Evolutionary conservation across 495 filamentous ascomycete species (phyloP).

Genomic region (Staphylotrichum tortipilum): DNA sequence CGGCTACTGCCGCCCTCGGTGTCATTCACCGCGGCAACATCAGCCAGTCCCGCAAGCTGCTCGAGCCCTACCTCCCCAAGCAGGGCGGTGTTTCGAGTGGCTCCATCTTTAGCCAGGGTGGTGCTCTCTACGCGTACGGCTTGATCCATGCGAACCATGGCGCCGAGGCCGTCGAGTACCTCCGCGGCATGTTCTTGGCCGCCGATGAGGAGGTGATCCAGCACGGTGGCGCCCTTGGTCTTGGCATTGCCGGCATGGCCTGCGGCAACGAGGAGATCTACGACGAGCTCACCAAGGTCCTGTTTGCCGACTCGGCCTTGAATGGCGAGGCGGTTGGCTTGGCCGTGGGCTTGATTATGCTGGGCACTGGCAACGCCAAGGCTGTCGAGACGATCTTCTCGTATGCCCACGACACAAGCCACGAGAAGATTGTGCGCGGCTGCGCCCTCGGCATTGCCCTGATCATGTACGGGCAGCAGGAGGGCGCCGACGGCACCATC

Average conservation of each 20-base stretch:
- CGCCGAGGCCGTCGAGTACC: slow-evolving; percentile 80
- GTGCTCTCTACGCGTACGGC: slow-evolving; percentile 89
- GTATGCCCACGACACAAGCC: slow-evolving; percentile 94
- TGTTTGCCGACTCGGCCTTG: slow-evolving; percentile 88
- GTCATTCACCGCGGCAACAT: slow-evolving; percentile 95
- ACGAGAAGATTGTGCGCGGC: slow-evolving; percentile 97
- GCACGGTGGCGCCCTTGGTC: slow-evolving; percentile 88
- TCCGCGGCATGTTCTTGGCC: slow-evolving; percentile 76
- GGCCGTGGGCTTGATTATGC: slow-evolving; percentile 93
- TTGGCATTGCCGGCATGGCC: slow-evolving; percentile 97
- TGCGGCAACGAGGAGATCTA: slow-evolving; percentile 85
- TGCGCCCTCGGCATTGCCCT: slow-evolving; percentile 93
- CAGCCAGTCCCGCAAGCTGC: slow-evolving; percentile 80
- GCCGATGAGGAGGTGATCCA: slow-evolving; percentile 92
- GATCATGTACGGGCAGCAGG: slow-evolving; percentile 96
- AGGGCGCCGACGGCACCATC: slow-evolving; percentile 88
- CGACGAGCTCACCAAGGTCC: slow-evolving; percentile 75
- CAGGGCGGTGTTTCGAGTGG: slow-evolving; percentile 58
- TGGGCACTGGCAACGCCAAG: slow-evolving; percentile 87
- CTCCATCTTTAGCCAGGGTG: slow-evolving; percentile 91
- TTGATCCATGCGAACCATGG: slow-evolving; percentile 98
- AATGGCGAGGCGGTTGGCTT: slow-evolving; percentile 96
- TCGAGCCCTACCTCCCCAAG: slow-evolving; percentile 89
- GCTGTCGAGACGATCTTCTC: slow-evolving; percentile 91
- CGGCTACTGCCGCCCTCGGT: slow-evolving; percentile 90